Evolutionary conservation across 140 eudicot genomes (phyloP), one percentile per base, ranked within the genome.

Genomic region (Stevia rebaudiana): DNA sequence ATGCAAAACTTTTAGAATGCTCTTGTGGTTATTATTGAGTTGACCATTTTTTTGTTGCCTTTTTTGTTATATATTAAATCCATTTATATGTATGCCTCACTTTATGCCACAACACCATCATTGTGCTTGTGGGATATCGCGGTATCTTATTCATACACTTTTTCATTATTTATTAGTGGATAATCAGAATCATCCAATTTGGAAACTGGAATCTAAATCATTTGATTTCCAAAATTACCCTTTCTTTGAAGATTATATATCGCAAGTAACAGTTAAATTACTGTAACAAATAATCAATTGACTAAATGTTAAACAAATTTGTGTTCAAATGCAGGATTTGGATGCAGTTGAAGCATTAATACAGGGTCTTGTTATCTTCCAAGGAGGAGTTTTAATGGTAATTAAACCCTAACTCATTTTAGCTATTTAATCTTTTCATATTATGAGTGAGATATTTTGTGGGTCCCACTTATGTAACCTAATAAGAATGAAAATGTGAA

Each of bases 331-430:
- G 76, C 71, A 92, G 98, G 98, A 92, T 80, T 69, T 92, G 85
- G 98, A 92, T 81, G 98, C 98, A 9, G 98, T 88, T 48, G 98
- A 92, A 73, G 98, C 98, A 61, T 79, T 92, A 47, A 92, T 92
- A 57, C 98, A 88, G 81, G 98, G 98, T 69, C 96, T 92, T 62
- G 95, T 92, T 51, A 65, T 92, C 70, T 92, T 85, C 84, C 95
- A 92, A 83, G 98, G 98, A 78, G 98, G 98, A 61, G 95, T 92
- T 60, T 76, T 92, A 65, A 92, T 92, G 98, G 98, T 92, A 87
- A 56, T 53, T 40, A 43, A 6, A 67, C 53, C 36, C 52, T 44
- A 53, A 40, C 51, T 59, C 53, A 23, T 36, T 69, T 31, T 15
- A 40, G 18, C 11, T 43, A 17, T 48, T 4, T 31, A 51, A 36